These are phyloP conservation scores for Ormosia semicastrata DNA, from an alignment of 306 rosid species.

Conservation along the genomic window DNA sequence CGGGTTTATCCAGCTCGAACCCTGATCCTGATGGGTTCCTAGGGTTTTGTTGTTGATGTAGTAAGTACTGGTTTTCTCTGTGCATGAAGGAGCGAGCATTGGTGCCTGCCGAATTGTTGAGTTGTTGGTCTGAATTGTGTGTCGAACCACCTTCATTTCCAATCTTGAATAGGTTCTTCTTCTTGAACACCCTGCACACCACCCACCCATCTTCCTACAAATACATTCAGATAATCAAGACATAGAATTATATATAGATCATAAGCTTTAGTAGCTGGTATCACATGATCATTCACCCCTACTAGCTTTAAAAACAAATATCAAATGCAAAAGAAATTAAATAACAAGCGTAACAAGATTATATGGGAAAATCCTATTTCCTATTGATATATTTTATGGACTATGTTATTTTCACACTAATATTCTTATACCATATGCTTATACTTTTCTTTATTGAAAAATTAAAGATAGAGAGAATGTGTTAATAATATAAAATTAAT, in stretches of 20 bases:
- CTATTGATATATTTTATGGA: neutral
- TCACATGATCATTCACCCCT: neutral
- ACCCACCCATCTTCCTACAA: slow-evolving; percentile 98
- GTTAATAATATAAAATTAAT: too few relatives aligned
- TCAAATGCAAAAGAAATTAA: neutral
- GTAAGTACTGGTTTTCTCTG: slow-evolving; percentile 55
- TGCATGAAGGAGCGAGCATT: slow-evolving; percentile 52
- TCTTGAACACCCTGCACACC: slow-evolving; percentile 91
- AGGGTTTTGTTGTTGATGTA: slow-evolving; percentile 48
- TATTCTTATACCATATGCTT: too few relatives aligned
- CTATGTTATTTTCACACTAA: too few relatives aligned
- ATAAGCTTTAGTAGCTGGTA: neutral
- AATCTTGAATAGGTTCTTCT: slow-evolving; percentile 86
- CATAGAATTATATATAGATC: neutral
- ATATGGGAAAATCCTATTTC: neutral
- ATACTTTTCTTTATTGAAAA: too few relatives aligned
- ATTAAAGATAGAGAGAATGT: neutral
- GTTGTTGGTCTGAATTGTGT: slow-evolving; percentile 58
- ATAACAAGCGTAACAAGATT: too few relatives aligned
- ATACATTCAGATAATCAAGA: neutral
- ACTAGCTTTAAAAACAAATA: neutral
- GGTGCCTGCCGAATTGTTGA: slow-evolving; percentile 35
- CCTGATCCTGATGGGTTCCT: slow-evolving; percentile 37
- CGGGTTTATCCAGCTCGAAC: slow-evolving; percentile 52
- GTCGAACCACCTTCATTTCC: slow-evolving; percentile 50